Base-by-base conservation (phyloP, 2,329 filamentous ascomycete species). In the Talaromyces sp. region DNA sequence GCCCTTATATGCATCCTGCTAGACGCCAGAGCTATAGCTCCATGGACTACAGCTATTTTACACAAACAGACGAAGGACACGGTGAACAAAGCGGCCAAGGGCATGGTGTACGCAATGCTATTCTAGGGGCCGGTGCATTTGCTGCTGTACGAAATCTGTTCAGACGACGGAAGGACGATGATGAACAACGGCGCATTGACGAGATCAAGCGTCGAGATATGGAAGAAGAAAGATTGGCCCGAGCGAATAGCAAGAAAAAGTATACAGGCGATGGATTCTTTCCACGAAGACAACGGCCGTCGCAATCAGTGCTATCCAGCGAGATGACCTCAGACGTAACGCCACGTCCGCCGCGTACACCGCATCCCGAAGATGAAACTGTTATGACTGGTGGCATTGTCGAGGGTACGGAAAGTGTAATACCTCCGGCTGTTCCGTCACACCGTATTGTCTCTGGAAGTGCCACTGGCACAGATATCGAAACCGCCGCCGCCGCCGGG, bases 91-190 rank as follows among this genome's bases (percentile, higher is more conserved):
- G 63, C 11, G 41, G 35, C 19, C 27, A 79, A 62, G 76, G 79
- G 13, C 83, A 84, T 67, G 82, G 82, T 0, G 76, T 82, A n/a
- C 83, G 82, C 24, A 86, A 89, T 59, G 87, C 85, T 9, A 82
- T 88, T 1, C 76, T 91, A 31, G 89, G 89, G 1, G 80, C 90
- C 39, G 90, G 89, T 9, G 90, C 89, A 80, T 78, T 93, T 57
- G 85, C 86, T 7, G 78, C 79, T 4, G 62, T 82, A 37, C 77
- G 77, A 50, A 88, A 85, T 78, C 85, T 86, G 74, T 83, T 90
- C 74, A 86, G 84, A 69, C 82, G 87, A 75, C 78, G 87, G 70
- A 74, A 82, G 73, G 81, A 85, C 69, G 75, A 82, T 74, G 78
- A 84, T 73, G 82, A 89, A 74, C 78, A 85, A 68, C 83, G 87